phyloP scores from a whole-genome alignment of 2,329 filamentous ascomycete species.

The Arthroderma sp. region DNA sequence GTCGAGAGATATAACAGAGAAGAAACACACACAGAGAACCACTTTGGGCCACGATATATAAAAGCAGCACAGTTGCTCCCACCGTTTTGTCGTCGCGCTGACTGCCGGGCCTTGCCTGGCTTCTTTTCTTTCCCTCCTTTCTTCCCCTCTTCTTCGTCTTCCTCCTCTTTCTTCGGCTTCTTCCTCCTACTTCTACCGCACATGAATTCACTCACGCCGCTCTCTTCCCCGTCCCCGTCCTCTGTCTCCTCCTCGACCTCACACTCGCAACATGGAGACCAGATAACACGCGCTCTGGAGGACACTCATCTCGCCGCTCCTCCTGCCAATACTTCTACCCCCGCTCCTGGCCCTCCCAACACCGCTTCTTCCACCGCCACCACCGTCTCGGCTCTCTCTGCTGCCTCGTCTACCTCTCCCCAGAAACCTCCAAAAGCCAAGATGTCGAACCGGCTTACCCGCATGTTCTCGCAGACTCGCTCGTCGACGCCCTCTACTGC shows the following conservation, averaged over 20 bases:
- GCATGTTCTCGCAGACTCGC: slow-evolving; percentile 36
- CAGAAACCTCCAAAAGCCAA: slow-evolving; percentile 29
- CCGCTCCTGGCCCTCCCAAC: slow-evolving; percentile 8
- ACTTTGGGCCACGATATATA: too few relatives aligned
- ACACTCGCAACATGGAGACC: slow-evolving; percentile 12
- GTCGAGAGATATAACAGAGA: too few relatives aligned
- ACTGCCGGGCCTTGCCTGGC: background rate
- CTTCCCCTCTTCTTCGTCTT: slow-evolving; percentile 9
- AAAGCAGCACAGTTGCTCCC: background rate
- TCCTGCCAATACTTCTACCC: background rate
- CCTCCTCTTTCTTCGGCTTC: background rate
- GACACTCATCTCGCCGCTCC: slow-evolving; percentile 29
- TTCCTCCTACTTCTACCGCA: slow-evolving; percentile 15
- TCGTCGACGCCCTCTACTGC: slow-evolving; percentile 7
- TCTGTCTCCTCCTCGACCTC: slow-evolving; percentile 24
- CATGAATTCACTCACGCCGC: slow-evolving; percentile 31
- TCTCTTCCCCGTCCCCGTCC: slow-evolving; percentile 32
- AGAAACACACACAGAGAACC: background rate
- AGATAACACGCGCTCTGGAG: slow-evolving; percentile 35
- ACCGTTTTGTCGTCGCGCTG: slow-evolving; percentile 2
- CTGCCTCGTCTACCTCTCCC: slow-evolving; percentile 15
- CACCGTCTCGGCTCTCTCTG: background rate
- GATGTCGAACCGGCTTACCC: slow-evolving; percentile 35
- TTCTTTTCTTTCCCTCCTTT: slow-evolving; percentile 8
- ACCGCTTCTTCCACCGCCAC: slow-evolving; percentile 5